phyloP scores from a whole-genome alignment of 2,329 filamentous ascomycete genomes.

The Penicillium sp. region DNA sequence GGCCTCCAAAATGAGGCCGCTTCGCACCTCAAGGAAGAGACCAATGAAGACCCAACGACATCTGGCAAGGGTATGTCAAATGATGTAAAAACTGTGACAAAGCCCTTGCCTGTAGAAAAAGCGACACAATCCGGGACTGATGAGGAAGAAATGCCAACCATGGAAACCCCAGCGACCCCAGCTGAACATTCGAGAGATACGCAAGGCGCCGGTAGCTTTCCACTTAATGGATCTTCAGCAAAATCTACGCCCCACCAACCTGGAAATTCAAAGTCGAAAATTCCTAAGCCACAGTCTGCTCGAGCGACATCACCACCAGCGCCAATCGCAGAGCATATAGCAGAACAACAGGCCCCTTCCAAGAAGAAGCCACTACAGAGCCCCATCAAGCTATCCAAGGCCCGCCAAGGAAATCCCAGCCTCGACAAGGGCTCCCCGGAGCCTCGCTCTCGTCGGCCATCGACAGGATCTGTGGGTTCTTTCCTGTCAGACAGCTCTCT shows the following conservation, averaged over 20 bases:
- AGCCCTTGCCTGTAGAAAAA: background rate
- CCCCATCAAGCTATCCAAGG: constrained; percentile 34
- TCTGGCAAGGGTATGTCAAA: background rate
- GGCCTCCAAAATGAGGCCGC: background rate
- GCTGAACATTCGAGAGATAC: background rate
- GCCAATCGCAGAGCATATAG: background rate
- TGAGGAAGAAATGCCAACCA: background rate
- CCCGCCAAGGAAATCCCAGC: constrained; percentile 20
- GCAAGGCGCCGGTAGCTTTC: background rate
- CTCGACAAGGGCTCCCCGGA: constrained; percentile 20
- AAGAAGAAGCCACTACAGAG: constrained; percentile 32
- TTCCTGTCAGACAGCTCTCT: constrained; percentile 32
- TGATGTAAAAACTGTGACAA: background rate
- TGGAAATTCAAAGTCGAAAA: background rate
- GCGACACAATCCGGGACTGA: background rate
- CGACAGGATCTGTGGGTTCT: constrained; percentile 32
- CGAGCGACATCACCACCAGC: constrained; percentile 1
- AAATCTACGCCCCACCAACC: background rate
- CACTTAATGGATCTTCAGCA: background rate
- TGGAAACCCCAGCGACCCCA: background rate
- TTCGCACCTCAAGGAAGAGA: background rate
- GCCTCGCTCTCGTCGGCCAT: constrained; percentile 25
- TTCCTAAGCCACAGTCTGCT: background rate
- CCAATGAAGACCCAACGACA: background rate
- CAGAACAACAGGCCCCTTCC: constrained; percentile 9